These are phyloP conservation scores for Syzygium jambos DNA, from an alignment of 345 rosid genomes.

Conservation along the genomic window DNA sequence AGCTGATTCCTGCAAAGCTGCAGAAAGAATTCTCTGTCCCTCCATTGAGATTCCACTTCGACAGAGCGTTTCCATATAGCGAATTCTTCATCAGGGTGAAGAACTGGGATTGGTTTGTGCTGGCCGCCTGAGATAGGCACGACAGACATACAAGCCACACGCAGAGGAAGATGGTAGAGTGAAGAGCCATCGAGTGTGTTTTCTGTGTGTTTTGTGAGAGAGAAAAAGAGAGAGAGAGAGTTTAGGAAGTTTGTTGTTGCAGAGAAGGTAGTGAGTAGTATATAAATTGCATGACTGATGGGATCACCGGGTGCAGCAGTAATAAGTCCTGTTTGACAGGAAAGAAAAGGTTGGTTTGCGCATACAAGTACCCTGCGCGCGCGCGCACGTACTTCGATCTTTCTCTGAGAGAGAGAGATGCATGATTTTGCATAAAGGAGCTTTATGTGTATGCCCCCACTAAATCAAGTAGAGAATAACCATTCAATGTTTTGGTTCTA, in stretches of 20 bases:
- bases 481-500: slow-evolving; percentile 16
- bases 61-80: slow-evolving; percentile 38
- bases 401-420: slow-evolving; percentile 1
- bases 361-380: background rate
- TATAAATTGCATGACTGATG: slow-evolving; percentile 32
- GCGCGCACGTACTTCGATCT: background rate
- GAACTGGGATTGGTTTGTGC: slow-evolving; percentile 42
- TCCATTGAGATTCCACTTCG: slow-evolving; percentile 49
- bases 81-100: slow-evolving; percentile 52
- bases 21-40: slow-evolving; percentile 26
- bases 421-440: slow-evolving; percentile 52
- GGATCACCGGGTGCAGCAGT: slow-evolving; percentile 22
- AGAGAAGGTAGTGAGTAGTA: slow-evolving; percentile 23
- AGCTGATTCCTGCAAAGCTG: slow-evolving; percentile 58
- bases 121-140: slow-evolving; percentile 1
- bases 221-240: slow-evolving; percentile 10
- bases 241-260: slow-evolving; percentile 22
- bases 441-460: slow-evolving; percentile 62
- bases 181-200: background rate
- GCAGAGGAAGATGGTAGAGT: background rate
- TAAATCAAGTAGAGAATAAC: slow-evolving; percentile 14
- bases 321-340: slow-evolving; percentile 12
- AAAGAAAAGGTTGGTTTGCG: background rate
- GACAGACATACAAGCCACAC: background rate
- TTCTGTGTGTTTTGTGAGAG: slow-evolving; percentile 1